Base-by-base conservation (phyloP, 805 yeast genomes). In the Clavispora phyllophila region DNA sequence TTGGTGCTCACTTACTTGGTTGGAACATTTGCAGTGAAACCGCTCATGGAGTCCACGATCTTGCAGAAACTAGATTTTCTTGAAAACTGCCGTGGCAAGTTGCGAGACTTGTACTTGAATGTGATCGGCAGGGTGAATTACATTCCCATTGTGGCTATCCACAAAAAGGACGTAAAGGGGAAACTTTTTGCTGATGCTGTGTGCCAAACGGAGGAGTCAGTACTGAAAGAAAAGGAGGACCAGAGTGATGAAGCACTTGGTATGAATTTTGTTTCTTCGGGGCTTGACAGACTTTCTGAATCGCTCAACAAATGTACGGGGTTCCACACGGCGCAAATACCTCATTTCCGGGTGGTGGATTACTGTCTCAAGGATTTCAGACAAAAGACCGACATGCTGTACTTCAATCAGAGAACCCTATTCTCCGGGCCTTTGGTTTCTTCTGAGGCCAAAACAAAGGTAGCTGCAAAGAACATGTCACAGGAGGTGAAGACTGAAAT, bases 71-170 rank as follows among this genome's bases (percentile, higher is more conserved):
- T 61, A 9, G 73, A 69, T 29, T 52, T 65, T 5, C 54, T 66
- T 24, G 71, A 67, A 28, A 48, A 52, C 17, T 63, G 61, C 45
- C 42, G 73, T 5, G 53, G 47, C 23, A 60, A 51, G 37, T 50
- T 68, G 22, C 54, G 73, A 37, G 73, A 66, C 46, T 50, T 61
- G 32, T 70, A 66, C 46, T 49, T 70, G 19, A 60, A 55, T 27
- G 46, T 63, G 26, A 57, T 68, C 12, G 56, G 65, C 9, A 51
- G 60, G 33, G 72, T 70, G 7, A 59, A 61, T 29, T 46, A 64
- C 32, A 66, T 70, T 6, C 75, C 75, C 3, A 65, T 68, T 18
- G 69, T 69, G 17, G 65, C 66, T n/a, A 53, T 66, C 37, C 55
- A 57, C 29, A 54, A 56, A 44, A 42, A 53, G 14, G 52, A 51